These are phyloP conservation scores for Kwoniella shandongensis DNA, from an alignment of 768 basidiomycete species.

Conservation along the genomic window DNA sequence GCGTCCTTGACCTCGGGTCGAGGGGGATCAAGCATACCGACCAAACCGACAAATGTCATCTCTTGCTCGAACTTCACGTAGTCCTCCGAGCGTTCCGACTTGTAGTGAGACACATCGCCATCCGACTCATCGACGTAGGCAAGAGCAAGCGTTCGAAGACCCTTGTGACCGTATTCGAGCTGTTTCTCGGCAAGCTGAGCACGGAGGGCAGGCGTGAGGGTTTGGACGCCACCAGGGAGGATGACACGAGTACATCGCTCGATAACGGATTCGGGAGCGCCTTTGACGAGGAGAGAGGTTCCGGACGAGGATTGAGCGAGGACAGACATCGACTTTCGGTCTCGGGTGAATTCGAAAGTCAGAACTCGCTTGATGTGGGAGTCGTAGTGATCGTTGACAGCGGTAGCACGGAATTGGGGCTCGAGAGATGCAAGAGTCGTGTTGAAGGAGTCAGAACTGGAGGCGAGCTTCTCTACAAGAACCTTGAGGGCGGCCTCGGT, in stretches of 20 bases:
- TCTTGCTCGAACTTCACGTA: conserved; percentile 88
- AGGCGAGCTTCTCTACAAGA: conserved; percentile 89
- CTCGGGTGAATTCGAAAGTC: conserved; percentile 96
- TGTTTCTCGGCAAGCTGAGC: conserved; percentile 65
- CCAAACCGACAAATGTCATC: conserved; percentile 89
- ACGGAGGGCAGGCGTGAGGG: conserved; percentile 66
- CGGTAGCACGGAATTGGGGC: conserved; percentile 68
- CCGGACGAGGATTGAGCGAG: conserved; percentile 68
- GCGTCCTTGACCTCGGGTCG: conserved; percentile 87
- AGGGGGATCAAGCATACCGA: conserved; percentile 97
- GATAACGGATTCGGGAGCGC: conserved; percentile 91
- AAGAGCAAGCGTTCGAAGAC: conserved; percentile 86
- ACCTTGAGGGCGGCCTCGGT: conserved; percentile 97
- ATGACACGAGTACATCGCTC: conserved; percentile 68
- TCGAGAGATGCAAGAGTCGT: conserved; percentile 62
- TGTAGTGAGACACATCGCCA: conserved; percentile 76
- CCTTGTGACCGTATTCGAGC: conserved; percentile 70
- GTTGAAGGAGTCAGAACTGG: conserved; percentile 59
- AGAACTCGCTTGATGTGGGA: conserved; percentile 71
- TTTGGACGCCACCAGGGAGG: conserved; percentile 60
- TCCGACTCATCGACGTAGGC: conserved; percentile 80
- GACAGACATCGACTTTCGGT: conserved; percentile 99
- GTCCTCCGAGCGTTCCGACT: conserved; percentile 71
- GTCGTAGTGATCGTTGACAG: conserved; percentile 81
- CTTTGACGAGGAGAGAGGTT: conserved; percentile 79